Evolutionary conservation across 1,284 basidiomycete species (phyloP).

Genomic region (Fomes fomentarius): DNA sequence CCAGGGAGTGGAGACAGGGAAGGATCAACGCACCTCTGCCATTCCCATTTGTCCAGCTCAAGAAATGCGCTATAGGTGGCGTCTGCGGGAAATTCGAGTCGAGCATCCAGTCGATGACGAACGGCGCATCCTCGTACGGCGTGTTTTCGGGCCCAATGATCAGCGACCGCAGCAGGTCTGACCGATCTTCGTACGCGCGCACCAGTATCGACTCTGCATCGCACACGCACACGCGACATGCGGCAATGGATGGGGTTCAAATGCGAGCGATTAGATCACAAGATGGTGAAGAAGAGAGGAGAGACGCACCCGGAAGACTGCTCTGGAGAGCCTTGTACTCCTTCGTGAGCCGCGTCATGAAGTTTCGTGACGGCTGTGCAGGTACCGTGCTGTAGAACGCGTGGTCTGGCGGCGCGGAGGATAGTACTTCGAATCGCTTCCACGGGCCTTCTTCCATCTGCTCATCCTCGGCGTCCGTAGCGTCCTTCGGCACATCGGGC

Average conservation of each 20-base stretch:
- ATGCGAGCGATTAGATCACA: constrained; percentile 10
- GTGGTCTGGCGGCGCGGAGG: constrained; percentile 80
- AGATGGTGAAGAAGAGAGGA: neutral
- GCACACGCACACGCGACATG: constrained; percentile 1
- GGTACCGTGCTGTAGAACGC: constrained; percentile 70
- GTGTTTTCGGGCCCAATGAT: constrained; percentile 95
- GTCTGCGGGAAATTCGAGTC: constrained; percentile 86
- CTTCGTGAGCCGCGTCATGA: constrained; percentile 75
- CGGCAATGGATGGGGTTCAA: neutral
- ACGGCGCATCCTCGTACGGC: constrained; percentile 91
- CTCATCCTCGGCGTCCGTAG: constrained; percentile 25
- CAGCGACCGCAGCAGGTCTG: constrained; percentile 84
- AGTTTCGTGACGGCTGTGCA: constrained; percentile 69
- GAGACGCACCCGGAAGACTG: constrained; percentile 76
- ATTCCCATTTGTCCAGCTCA: constrained; percentile 93
- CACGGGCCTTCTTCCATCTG: constrained; percentile 43
- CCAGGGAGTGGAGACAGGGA: neutral
- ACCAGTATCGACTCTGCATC: constrained; percentile 74
- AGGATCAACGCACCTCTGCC: constrained; percentile 68
- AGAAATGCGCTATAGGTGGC: constrained; percentile 89
- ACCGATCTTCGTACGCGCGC: constrained; percentile 78
- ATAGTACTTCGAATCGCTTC: constrained; percentile 79
- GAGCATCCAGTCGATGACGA: constrained; percentile 93
- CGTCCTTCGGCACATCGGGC: constrained; percentile 34
- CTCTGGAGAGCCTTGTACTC: constrained; percentile 83